Evolutionary conservation across 768 basidiomycete genomes (phyloP).

Genomic region (Psilocybe cyanescens): DNA sequence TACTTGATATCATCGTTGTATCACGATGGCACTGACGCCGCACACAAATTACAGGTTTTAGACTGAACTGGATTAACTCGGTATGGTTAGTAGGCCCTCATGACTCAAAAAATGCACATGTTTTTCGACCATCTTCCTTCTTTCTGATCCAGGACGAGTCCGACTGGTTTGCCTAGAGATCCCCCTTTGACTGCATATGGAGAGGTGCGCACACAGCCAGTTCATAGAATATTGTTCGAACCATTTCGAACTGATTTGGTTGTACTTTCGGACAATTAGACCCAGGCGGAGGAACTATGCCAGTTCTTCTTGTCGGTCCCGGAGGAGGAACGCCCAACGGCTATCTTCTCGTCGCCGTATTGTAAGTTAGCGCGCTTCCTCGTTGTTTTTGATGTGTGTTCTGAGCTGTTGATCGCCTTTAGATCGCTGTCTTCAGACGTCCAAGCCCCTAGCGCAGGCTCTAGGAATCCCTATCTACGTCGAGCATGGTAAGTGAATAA

Average conservation of each 20-base stretch:
- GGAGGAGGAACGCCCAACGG: slow-evolving; percentile 68
- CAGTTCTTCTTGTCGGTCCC: slow-evolving; percentile 67
- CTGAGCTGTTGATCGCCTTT: slow-evolving; percentile 1
- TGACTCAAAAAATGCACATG: background rate
- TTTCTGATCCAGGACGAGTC: slow-evolving; percentile 51
- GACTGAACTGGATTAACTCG: slow-evolving; percentile 71
- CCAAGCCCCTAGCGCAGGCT: slow-evolving; percentile 62
- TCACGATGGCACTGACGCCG: background rate
- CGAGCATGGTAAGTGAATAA: slow-evolving; percentile 65
- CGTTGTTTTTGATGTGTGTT: background rate
- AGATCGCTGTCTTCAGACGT: slow-evolving; percentile 88
- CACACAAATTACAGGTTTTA: slow-evolving; percentile 58
- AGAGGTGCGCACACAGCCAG: slow-evolving; percentile 44
- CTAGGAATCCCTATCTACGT: slow-evolving; percentile 73
- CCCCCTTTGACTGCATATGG: slow-evolving; percentile 76
- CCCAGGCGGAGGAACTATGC: slow-evolving; percentile 77
- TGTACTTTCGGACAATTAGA: slow-evolving; percentile 33
- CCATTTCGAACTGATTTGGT: slow-evolving; percentile 3
- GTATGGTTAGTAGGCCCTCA: slow-evolving; percentile 56
- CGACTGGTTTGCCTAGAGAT: slow-evolving; percentile 72
- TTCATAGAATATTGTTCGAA: slow-evolving; percentile 1
- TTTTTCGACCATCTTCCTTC: background rate
- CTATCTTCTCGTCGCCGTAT: slow-evolving; percentile 85
- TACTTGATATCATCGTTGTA: background rate
- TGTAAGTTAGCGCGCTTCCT: slow-evolving; percentile 46